These are phyloP conservation scores for Leccinum pseudoinsigne DNA, from an alignment of 1,284 basidiomycete genomes.

Conservation along the genomic window DNA sequence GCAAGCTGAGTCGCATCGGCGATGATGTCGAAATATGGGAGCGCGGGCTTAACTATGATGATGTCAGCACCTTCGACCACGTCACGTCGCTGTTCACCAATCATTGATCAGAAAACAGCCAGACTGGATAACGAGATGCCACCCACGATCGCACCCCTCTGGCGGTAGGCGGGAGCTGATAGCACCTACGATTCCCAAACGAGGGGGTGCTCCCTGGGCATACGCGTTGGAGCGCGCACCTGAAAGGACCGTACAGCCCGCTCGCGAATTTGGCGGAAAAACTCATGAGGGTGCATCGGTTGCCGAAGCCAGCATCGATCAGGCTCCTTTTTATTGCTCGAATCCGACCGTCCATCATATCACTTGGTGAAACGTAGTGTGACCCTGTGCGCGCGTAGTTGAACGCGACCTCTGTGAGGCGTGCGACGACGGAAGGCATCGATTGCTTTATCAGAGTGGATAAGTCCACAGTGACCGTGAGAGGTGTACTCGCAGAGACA, in stretches of 20 bases:
- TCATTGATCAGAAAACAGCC: slow-evolving; percentile 3
- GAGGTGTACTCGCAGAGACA: slow-evolving; percentile 99
- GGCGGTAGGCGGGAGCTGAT: slow-evolving; percentile 90
- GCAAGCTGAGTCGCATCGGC: too few relatives aligned
- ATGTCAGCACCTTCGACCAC: too few relatives aligned
- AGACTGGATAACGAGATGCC: neutral
- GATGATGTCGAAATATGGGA: too few relatives aligned
- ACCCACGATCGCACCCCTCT: slow-evolving; percentile 87
- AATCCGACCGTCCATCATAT: slow-evolving; percentile 99
- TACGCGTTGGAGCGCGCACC: slow-evolving; percentile 55
- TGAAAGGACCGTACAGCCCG: slow-evolving; percentile 94
- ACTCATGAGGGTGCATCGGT: slow-evolving; percentile 91
- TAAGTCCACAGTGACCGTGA: slow-evolving; percentile 95
- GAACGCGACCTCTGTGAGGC: slow-evolving; percentile 91
- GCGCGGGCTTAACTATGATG: too few relatives aligned
- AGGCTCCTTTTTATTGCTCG: slow-evolving; percentile 86
- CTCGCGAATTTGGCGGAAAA: slow-evolving; percentile 99
- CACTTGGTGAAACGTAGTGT: slow-evolving; percentile 97
- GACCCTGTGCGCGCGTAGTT: slow-evolving; percentile 94
- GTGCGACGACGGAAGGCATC: slow-evolving; percentile 73
- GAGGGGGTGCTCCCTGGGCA: slow-evolving; percentile 91
- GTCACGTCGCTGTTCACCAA: slow-evolving; percentile 5
- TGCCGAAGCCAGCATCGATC: slow-evolving; percentile 81
- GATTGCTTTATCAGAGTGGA: slow-evolving; percentile 74
- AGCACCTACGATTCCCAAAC: slow-evolving; percentile 96